These are phyloP conservation scores for Nakazawaea pomicola DNA, from an alignment of 805 yeast species.

Conservation along the genomic window DNA sequence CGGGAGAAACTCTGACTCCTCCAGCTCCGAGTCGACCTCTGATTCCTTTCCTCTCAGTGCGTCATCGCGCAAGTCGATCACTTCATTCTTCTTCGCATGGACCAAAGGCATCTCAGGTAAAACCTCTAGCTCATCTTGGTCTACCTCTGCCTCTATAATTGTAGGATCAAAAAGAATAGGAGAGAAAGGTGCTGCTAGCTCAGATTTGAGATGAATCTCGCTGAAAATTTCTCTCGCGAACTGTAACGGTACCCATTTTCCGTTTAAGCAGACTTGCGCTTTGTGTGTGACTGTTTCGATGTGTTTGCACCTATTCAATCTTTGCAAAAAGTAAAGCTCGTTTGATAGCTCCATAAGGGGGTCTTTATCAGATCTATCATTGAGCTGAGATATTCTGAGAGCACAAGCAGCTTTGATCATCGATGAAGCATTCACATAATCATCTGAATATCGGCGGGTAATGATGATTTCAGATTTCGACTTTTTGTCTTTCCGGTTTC, in stretches of 20 bases:
- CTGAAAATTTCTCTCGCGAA: constrained; percentile 17
- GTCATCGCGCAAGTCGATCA: constrained; percentile 1
- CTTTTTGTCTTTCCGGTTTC: not conserved
- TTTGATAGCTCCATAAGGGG: constrained; percentile 21
- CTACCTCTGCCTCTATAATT: constrained; percentile 1
- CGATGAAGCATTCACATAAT: constrained; percentile 19
- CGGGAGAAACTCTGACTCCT: not conserved
- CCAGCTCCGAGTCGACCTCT: not conserved
- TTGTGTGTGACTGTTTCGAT: constrained; percentile 17
- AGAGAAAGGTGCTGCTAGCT: not conserved
- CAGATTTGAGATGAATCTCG: constrained; percentile 6
- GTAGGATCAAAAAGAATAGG: constrained; percentile 1
- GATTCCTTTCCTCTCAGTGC: not conserved
- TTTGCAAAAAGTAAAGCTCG: constrained; percentile 22
- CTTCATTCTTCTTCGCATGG: not conserved
- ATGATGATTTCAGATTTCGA: constrained; percentile 3
- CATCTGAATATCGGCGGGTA: constrained; percentile 20
- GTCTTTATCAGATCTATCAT: constrained; percentile 17
- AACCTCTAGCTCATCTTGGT: constrained; percentile 1
- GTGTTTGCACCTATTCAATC: constrained; percentile 14
- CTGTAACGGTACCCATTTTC: constrained; percentile 22
- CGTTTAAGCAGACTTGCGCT: constrained; percentile 15
- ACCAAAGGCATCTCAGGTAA: not conserved
- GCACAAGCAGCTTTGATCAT: constrained; percentile 16
- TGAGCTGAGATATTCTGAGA: constrained; percentile 16